These are phyloP conservation scores for Cetradonia linearis DNA, from an alignment of 495 filamentous ascomycete genomes.

Conservation along the genomic window DNA sequence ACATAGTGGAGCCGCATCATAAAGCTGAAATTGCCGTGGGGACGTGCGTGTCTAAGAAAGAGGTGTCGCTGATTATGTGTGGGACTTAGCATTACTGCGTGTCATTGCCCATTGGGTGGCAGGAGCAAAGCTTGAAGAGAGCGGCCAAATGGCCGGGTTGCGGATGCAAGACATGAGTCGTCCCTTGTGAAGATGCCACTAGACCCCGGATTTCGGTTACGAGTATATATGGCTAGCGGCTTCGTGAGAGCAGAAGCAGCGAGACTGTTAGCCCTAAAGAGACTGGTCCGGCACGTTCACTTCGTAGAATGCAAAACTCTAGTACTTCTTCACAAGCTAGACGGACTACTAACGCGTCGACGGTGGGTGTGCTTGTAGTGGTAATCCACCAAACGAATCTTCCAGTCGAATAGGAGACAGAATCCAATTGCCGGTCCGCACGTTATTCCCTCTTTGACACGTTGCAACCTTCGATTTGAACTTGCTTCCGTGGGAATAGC, in stretches of 20 bases:
- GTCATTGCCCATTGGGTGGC: not conserved
- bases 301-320: not conserved
- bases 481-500: not conserved
- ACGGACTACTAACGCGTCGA: not conserved
- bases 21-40: not conserved
- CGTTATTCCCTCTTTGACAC: not conserved
- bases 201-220: constrained; percentile 16
- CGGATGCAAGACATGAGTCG: constrained; percentile 17
- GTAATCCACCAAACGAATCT: not conserved
- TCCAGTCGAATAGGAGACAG: not conserved
- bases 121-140: not conserved
- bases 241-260: not conserved
- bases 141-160: not conserved
- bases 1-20: constrained; percentile 1
- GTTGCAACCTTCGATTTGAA: not conserved
- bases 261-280: not conserved
- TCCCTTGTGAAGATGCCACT: constrained; percentile 2
- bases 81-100: not conserved
- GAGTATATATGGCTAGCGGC: constrained; percentile 4
- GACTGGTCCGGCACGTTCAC: constrained; percentile 3
- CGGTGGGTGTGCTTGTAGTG: too few species aligned
- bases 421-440: not conserved
- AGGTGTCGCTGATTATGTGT: not conserved
- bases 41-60: not conserved
- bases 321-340: not conserved